Evolutionary conservation across 495 filamentous ascomycete genomes (phyloP).

Genomic region (Aspergillus mulundensis): DNA sequence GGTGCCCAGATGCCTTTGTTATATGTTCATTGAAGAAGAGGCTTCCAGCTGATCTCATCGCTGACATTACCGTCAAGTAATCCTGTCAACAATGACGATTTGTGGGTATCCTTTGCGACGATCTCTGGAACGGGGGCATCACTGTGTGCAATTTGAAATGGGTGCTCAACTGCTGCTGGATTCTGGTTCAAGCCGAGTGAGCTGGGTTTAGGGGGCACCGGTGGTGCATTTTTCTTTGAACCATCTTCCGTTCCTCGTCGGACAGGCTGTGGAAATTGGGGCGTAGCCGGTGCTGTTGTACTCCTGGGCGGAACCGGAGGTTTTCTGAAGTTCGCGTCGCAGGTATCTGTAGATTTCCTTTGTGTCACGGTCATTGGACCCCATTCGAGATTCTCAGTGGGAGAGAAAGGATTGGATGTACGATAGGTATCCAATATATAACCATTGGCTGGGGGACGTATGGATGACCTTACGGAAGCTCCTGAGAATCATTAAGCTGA

Average conservation of each 20-base stretch:
- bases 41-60: constrained; percentile 32
- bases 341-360: neutral
- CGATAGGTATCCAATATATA: constrained; percentile 65
- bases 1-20: neutral
- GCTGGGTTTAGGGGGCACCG: constrained; percentile 33
- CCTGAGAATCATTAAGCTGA: constrained; percentile 30
- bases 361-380: constrained; percentile 25
- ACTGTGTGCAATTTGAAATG: neutral
- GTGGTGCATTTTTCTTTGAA: constrained; percentile 22
- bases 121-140: neutral
- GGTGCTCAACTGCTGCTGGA: neutral
- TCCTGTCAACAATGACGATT: constrained; percentile 9
- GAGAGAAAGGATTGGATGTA: constrained; percentile 75
- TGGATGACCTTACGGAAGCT: constrained; percentile 65
- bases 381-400: constrained; percentile 73
- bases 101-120: neutral
- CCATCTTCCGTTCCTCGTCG: neutral
- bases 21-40: constrained; percentile 23
- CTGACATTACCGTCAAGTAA: constrained; percentile 24
- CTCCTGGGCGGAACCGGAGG: constrained; percentile 14
- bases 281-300: neutral
- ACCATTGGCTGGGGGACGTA: constrained; percentile 59
- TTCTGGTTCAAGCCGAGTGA: constrained; percentile 22
- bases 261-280: neutral
- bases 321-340: neutral